Conservation (phyloP, 2,329 filamentous ascomycete species). For the Ceratocystis papillata region DNA sequence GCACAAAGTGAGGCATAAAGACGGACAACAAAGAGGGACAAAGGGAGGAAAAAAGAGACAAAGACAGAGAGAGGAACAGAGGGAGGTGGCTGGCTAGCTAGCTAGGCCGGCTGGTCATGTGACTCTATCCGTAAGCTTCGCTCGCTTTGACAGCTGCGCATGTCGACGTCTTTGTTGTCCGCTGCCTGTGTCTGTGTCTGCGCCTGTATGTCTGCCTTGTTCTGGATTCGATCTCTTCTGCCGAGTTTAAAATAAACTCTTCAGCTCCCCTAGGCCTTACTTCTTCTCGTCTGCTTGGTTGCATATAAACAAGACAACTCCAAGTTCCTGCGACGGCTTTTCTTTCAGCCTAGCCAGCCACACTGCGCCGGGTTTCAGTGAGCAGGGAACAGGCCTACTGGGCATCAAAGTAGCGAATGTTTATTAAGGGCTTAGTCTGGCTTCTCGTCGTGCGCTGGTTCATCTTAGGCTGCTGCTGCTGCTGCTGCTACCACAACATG, state of each 20-base stretch:
- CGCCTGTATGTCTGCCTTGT: too few relatives aligned
- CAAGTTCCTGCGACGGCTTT: too few relatives aligned
- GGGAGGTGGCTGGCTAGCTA: not conserved
- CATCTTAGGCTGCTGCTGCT: not conserved
- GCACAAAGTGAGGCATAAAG: not conserved
- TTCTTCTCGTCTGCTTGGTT: too few relatives aligned
- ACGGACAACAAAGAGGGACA: not conserved
- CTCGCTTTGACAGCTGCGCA: too few relatives aligned
- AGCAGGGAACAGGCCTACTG: too few relatives aligned
- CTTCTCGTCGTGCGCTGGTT: not conserved
- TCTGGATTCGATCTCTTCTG: too few relatives aligned
- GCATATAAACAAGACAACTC: too few relatives aligned
- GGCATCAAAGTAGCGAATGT: too few relatives aligned
- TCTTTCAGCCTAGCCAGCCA: too few relatives aligned
- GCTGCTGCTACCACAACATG: not conserved
- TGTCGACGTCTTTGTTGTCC: not conserved
- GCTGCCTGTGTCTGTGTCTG: not conserved
- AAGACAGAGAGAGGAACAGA: not conserved
- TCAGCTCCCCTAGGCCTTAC: too few relatives aligned
- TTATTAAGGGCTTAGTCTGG: not conserved
- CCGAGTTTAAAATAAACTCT: too few relatives aligned
- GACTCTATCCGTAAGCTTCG: not conserved
- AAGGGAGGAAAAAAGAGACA: not conserved
- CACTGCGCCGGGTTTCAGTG: too few relatives aligned
- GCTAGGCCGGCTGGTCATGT: not conserved